These are phyloP conservation scores for Gynochthodes officinalis DNA, from an alignment of 257 asterid species.

Conservation along the genomic window DNA sequence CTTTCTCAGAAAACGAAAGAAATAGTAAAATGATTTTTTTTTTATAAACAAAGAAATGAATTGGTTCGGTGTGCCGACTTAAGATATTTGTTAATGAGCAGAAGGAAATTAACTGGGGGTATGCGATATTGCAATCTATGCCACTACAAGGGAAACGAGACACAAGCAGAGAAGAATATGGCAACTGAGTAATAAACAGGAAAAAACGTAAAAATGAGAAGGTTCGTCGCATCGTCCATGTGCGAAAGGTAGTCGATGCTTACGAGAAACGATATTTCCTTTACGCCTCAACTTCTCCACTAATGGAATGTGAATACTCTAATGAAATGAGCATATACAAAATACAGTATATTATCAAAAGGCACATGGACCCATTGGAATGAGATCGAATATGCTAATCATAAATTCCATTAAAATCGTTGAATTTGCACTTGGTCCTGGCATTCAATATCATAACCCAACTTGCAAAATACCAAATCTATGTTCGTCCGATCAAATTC, in stretches of 20 bases:
- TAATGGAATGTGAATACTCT: neutral
- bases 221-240: neutral
- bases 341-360: neutral
- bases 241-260: slow-evolving; percentile 1
- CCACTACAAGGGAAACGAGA: neutral
- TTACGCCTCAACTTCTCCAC: slow-evolving; percentile 6
- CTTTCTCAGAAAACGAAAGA: too few relatives aligned
- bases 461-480: neutral
- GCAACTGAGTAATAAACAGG: neutral
- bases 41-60: neutral
- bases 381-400: neutral
- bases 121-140: too few relatives aligned
- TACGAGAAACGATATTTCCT: neutral
- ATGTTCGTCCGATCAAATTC: too few relatives aligned
- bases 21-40: too few relatives aligned
- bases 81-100: neutral
- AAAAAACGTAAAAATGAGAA: neutral
- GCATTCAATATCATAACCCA: neutral
- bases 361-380: neutral
- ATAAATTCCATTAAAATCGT: neutral
- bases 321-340: neutral
- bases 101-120: neutral
- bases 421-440: neutral
- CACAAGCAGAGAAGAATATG: neutral
- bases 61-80: neutral